phyloP scores from a whole-genome alignment of 495 filamentous ascomycete genomes.

The Lepraria neglecta region DNA sequence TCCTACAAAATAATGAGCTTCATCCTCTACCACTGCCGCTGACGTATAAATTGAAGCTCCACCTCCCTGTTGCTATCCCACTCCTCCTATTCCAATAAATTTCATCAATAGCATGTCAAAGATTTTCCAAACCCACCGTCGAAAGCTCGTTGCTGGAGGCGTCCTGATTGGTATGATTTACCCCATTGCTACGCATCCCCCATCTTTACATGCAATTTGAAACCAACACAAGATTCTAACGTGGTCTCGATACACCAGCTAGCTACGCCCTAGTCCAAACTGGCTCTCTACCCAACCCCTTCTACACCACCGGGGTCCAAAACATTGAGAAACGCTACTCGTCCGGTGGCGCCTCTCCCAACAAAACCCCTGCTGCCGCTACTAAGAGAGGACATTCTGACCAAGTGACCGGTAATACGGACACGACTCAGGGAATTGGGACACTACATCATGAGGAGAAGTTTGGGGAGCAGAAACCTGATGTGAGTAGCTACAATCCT shows the following conservation, averaged over 20 bases:
- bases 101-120: slow-evolving; percentile 15
- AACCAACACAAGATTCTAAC: not conserved
- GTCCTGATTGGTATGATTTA: slow-evolving; percentile 13
- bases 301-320: slow-evolving; percentile 25
- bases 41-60: not conserved
- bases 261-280: slow-evolving; percentile 14
- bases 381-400: slow-evolving; percentile 25
- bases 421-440: slow-evolving; percentile 26
- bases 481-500: slow-evolving; percentile 23
- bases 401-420: slow-evolving; percentile 16
- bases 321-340: slow-evolving; percentile 33
- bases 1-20: not conserved
- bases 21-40: not conserved
- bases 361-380: slow-evolving; percentile 28
- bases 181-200: not conserved
- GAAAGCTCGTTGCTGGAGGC: slow-evolving; percentile 25
- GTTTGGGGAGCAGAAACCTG: slow-evolving; percentile 27
- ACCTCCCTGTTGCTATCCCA: not conserved
- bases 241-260: not conserved
- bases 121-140: slow-evolving; percentile 20
- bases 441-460: slow-evolving; percentile 25
- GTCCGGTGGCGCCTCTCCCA: slow-evolving; percentile 28
- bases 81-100: too few relatives aligned
- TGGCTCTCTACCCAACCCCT: slow-evolving; percentile 20
- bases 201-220: not conserved